Evolutionary conservation across 257 asterid genomes (phyloP).

Genomic region (Forsythia suspensa): DNA sequence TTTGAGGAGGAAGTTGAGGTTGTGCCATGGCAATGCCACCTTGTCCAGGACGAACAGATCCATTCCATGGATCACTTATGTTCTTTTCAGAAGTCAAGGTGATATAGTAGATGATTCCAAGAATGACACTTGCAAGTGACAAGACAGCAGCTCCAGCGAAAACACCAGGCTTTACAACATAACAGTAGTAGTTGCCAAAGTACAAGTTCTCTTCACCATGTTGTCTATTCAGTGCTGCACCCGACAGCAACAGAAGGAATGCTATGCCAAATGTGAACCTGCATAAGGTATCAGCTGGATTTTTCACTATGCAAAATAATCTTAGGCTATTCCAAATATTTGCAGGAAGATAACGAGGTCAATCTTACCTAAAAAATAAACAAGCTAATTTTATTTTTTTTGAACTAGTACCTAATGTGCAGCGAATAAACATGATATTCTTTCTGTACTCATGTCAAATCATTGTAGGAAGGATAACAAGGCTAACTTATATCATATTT

Average conservation of each 20-base stretch:
- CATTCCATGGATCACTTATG: slow-evolving; percentile 36
- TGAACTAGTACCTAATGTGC: too few relatives aligned
- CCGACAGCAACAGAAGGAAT: slow-evolving; percentile 79
- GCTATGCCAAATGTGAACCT: slow-evolving; percentile 89
- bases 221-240: slow-evolving; percentile 87
- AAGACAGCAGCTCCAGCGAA: slow-evolving; percentile 81
- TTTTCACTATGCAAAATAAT: background rate
- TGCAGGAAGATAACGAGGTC: too few relatives aligned
- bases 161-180: slow-evolving; percentile 81
- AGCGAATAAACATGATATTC: background rate
- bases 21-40: slow-evolving; percentile 86
- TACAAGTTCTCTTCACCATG: slow-evolving; percentile 75
- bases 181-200: slow-evolving; percentile 69
- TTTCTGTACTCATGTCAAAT: background rate
- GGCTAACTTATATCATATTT: background rate
- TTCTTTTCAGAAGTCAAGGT: slow-evolving; percentile 44
- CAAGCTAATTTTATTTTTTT: background rate
- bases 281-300: slow-evolving; percentile 16
- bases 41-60: slow-evolving; percentile 29
- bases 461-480: background rate
- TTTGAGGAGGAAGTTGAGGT: slow-evolving; percentile 65
- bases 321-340: too few relatives aligned
- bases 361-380: too few relatives aligned
- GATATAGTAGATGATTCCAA: slow-evolving; percentile 66
- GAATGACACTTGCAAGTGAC: slow-evolving; percentile 69